Percentiles rank a stretch among this genome's conserved stretches.
Conservation (phyloP, 2,329 filamentous ascomycete species). For the Paracoccidioides lutzii region DNA sequence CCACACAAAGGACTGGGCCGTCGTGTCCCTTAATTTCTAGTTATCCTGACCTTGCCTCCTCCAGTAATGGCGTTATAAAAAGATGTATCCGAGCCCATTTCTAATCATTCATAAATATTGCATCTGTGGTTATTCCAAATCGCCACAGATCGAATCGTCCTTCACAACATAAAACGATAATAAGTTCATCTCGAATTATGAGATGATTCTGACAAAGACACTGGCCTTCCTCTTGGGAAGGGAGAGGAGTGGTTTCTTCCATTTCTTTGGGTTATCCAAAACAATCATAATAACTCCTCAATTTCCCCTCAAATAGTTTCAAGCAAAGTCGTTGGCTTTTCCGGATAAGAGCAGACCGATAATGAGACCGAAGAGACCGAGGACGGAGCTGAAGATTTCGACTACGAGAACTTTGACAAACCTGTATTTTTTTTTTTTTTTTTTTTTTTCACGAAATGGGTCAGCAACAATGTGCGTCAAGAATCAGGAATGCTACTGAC, state of each 20-base stretch:
- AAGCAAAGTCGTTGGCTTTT: constrained; percentile 62
- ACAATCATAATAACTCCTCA: not conserved
- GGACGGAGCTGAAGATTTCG: constrained; percentile 96
- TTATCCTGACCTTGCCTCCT: not conserved
- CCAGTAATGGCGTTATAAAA: constrained; percentile 16
- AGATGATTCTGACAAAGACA: not conserved
- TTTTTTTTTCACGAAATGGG: not conserved
- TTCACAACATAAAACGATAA: not conserved
- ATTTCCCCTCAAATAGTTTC: not conserved
- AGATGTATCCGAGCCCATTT: not conserved
- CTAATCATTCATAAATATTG: constrained; percentile 8
- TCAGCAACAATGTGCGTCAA: constrained; percentile 10
- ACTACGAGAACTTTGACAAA: constrained; percentile 99
- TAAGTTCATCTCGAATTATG: not conserved
- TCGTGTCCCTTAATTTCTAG: too few relatives aligned
- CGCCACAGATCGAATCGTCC: not conserved
- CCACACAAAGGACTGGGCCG: not conserved
- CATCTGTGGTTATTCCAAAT: not conserved
- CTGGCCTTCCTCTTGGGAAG: not conserved
- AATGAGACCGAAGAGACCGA: constrained; percentile 92
- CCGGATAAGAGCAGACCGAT: constrained; percentile 78
- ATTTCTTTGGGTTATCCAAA: not conserved
- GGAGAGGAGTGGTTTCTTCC: not conserved
- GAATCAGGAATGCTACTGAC: constrained; percentile 41
- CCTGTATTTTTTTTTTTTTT: too few relatives aligned